Percentiles rank a stretch among this genome's conserved stretches.
Evolutionary conservation across 176 grass and related monocot genomes (phyloP).

Genomic region (Aegilops bicornis): DNA sequence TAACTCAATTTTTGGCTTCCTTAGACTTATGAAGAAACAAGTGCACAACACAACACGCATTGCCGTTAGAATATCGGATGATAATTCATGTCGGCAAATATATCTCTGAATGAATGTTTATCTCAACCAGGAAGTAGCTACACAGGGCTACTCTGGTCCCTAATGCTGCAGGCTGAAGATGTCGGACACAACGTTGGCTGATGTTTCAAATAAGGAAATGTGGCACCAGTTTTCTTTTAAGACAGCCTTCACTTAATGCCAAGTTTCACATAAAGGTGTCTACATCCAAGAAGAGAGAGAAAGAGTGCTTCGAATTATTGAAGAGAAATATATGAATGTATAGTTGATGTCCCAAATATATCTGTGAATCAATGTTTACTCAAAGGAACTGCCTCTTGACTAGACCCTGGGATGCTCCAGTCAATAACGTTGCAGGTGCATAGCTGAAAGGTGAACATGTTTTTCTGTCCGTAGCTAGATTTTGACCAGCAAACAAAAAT

Average conservation of each 20-base stretch:
- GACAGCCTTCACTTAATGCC: not conserved
- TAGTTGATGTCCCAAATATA: not conserved
- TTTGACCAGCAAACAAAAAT: too few relatives aligned
- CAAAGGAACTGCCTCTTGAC: not conserved
- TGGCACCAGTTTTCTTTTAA: not conserved
- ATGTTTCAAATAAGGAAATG: not conserved
- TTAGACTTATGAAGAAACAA: conserved; percentile 4
- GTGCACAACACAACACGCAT: not conserved
- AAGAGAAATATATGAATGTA: not conserved
- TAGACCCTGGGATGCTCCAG: not conserved
- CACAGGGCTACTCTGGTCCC: not conserved
- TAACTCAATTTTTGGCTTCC: not conserved
- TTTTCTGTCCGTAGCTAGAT: not conserved
- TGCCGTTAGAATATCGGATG: not conserved
- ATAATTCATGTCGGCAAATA: not conserved
- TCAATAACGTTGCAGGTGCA: not conserved
- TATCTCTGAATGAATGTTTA: not conserved
- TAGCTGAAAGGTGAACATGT: not conserved
- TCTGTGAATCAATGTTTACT: not conserved
- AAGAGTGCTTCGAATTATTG: not conserved
- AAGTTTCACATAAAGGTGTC: not conserved
- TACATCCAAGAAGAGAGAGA: not conserved
- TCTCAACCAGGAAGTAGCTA: not conserved
- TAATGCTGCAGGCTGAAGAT: not conserved
- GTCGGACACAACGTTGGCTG: not conserved